Base-by-base conservation (phyloP, 2,329 filamentous ascomycete species). In the Chlorencoelia australis region DNA sequence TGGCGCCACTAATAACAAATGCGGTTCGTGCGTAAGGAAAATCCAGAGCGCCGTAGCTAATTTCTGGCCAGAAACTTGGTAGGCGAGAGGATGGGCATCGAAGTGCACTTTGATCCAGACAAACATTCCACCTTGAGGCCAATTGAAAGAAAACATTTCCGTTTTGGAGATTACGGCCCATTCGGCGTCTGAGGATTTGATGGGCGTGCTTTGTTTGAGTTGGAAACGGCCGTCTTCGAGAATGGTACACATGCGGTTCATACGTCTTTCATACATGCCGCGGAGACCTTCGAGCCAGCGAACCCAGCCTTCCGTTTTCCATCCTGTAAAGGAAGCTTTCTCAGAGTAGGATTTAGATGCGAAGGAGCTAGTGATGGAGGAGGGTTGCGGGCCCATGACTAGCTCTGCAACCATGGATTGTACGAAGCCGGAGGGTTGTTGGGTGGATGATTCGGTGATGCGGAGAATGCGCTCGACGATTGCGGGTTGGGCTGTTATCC, bases 41-140 rank as follows among this genome's bases (percentile, higher is more conserved):
- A 85, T 58, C 75, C 86, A 80, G 15, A 93, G 63, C 0, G 80
- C 82, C 11, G 64, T 65, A 3, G 73, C 65, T 1, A 94, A 67
- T 16, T 67, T 63, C 7, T 69, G 56, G 0, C 71, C 67, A 33
- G 69, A 62, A 14, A 82, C 62, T 27, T 63, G 55, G 17, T 59
- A 57, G 56, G 66, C 78, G 10, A 94, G 67, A 9, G 85, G 84
- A 54, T 94, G 87, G 2, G 67, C 65, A 37, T 80, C 72, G 49
- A 87, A 81, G 54, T 76, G 69, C 42, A 91, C 61, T 38, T 73
- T 69, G 3, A 94, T 52, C 88, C 88, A 95, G 38, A 93, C 61
- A 58, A 94, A 95, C 87, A 95, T 95, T 54, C 88, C 88, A 22
- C 79, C 88, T 18, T 82, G 73, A 1, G 88, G 87, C 69, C 82